Percentiles rank a stretch among this genome's conserved stretches.
These are phyloP conservation scores for Alternaria rosae DNA, from an alignment of 2,329 filamentous ascomycete species.

Conservation along the genomic window DNA sequence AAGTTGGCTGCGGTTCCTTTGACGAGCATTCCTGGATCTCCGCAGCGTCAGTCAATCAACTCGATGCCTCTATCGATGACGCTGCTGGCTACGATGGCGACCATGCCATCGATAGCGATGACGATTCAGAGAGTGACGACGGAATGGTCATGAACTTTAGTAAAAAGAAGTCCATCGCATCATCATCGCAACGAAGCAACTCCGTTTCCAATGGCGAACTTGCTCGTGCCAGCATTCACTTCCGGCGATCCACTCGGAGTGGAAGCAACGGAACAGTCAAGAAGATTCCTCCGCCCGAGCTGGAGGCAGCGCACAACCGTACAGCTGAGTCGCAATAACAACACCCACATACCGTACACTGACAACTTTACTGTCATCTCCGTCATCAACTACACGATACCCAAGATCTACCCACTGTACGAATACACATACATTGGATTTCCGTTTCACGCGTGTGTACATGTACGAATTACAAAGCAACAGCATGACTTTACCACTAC, in stretches of 20 bases:
- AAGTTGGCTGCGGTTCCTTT: conserved; percentile 41
- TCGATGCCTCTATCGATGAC: conserved; percentile 37
- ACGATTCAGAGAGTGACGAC: conserved; percentile 51
- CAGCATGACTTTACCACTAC: conserved; percentile 10
- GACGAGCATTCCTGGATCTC: conserved; percentile 30
- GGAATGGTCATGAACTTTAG: conserved; percentile 49
- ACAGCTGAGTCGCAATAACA: conserved; percentile 13
- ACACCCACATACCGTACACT: conserved; percentile 14
- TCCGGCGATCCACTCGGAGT: conserved; percentile 54
- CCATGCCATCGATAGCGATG: conserved; percentile 53
- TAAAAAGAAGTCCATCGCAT: conserved; percentile 40
- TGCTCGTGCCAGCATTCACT: conserved; percentile 38
- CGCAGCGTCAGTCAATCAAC: conserved; percentile 37
- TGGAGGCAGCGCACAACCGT: conserved; percentile 15
- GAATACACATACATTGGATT: conserved; percentile 25
- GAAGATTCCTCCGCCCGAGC: conserved; percentile 50
- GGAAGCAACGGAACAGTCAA: conserved; percentile 61
- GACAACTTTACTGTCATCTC: conserved; percentile 20
- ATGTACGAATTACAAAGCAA: conserved; percentile 18
- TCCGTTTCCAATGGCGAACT: conserved; percentile 50
- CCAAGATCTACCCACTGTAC: conserved; percentile 24
- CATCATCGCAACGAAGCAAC: conserved; percentile 42
- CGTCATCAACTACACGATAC: conserved; percentile 20
- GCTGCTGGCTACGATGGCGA: conserved; percentile 52
- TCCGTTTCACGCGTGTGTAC: conserved; percentile 22